phyloP scores from a whole-genome alignment of 768 basidiomycete species.

The Boletellus ananas region DNA sequence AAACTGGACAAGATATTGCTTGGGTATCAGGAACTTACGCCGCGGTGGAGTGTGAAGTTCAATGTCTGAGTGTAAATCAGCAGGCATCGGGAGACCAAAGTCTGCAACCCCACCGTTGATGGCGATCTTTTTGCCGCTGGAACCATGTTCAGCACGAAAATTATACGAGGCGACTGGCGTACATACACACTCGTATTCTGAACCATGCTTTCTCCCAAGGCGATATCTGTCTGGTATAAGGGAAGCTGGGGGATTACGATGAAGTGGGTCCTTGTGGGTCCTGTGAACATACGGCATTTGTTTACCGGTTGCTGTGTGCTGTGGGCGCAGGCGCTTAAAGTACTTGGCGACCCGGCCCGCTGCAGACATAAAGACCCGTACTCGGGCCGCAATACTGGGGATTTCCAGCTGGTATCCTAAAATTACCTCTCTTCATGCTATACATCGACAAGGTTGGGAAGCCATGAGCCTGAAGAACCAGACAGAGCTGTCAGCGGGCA shows the following conservation, averaged over 20 bases:
- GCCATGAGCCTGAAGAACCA: no score
- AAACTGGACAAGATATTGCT: constrained; percentile 12
- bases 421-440: not conserved
- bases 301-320: constrained; percentile 15
- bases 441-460: no score
- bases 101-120: constrained; percentile 6
- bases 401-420: not conserved
- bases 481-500: no score
- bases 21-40: constrained; percentile 3
- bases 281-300: constrained; percentile 4
- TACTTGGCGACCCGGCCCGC: not conserved
- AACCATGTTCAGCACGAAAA: not conserved
- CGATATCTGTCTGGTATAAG: constrained; percentile 4
- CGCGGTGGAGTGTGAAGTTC: constrained; percentile 8
- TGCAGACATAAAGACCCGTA: not conserved
- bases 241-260: not conserved
- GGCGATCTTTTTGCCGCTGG: constrained; percentile 8
- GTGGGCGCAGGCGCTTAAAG: constrained; percentile 17
- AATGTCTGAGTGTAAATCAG: constrained; percentile 4
- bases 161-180: not conserved
- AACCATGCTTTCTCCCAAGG: not conserved
- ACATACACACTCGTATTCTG: constrained; percentile 7
- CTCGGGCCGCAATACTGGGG: constrained; percentile 1
- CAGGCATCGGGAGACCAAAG: not conserved
- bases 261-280: constrained; percentile 2